phyloP scores from a whole-genome alignment of 2,329 filamentous ascomycete genomes.

The Talaromyces sp. region DNA sequence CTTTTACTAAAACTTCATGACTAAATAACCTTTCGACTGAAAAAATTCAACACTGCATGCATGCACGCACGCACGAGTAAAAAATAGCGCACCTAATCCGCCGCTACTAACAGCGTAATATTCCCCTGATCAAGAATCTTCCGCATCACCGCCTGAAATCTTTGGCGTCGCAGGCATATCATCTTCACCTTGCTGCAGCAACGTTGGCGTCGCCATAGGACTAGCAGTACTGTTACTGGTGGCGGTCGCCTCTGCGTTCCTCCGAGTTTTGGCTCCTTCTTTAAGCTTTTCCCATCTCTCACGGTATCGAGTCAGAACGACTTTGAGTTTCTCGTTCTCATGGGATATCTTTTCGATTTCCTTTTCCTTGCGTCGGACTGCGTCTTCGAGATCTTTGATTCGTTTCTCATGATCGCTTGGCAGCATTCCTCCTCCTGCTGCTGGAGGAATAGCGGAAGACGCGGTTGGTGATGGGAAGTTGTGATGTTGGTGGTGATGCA shows the following conservation, averaged over 20 bases:
- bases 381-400: slow-evolving; percentile 63
- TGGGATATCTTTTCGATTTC: slow-evolving; percentile 59
- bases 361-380: slow-evolving; percentile 52
- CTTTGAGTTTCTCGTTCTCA: slow-evolving; percentile 56
- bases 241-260: slow-evolving; percentile 12
- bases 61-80: too few relatives aligned
- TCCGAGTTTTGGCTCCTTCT: slow-evolving; percentile 50
- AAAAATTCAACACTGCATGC: too few relatives aligned
- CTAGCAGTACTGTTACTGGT: background rate
- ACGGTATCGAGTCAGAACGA: slow-evolving; percentile 52
- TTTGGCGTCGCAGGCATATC: background rate
- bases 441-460: slow-evolving; percentile 21
- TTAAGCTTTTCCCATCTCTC: slow-evolving; percentile 66
- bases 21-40: too few relatives aligned
- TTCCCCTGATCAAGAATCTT: background rate
- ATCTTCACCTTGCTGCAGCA: background rate
- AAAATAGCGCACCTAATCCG: too few relatives aligned
- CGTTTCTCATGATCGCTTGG: slow-evolving; percentile 39
- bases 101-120: too few relatives aligned
- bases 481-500: slow-evolving; percentile 31
- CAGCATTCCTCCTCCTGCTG: background rate
- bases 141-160: background rate
- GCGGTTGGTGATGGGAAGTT: slow-evolving; percentile 24
- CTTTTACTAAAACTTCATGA: too few relatives aligned
- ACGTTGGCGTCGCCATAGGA: slow-evolving; percentile 2